Conservation (phyloP, 129 eudicot species). For the Tagetes erecta region DNA sequence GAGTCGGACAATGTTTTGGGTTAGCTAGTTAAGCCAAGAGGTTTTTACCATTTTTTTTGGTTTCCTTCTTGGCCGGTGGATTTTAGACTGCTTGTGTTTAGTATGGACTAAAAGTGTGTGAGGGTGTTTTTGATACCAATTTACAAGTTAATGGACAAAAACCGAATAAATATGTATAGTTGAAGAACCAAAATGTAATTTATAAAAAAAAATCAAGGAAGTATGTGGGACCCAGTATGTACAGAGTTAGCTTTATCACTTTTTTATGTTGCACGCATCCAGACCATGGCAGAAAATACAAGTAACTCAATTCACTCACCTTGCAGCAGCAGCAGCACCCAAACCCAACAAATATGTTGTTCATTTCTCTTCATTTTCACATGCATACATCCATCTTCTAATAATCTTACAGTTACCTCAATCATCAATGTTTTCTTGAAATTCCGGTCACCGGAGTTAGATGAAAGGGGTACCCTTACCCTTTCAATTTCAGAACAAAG, state of each 20-base stretch:
- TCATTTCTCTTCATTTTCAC: neutral
- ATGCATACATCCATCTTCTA: slow-evolving; percentile 10
- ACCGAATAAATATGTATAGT: neutral
- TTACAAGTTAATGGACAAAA: neutral
- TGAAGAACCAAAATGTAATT: slow-evolving; percentile 16
- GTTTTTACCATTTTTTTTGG: no score
- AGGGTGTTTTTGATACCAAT: neutral
- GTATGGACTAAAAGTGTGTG: no score
- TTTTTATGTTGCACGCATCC: slow-evolving; percentile 82
- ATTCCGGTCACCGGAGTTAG: slow-evolving; percentile 18
- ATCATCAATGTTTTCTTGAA: neutral
- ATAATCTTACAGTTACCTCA: neutral
- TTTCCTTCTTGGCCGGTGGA: no score
- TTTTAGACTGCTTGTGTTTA: no score
- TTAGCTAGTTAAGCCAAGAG: no score
- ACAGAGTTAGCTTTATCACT: slow-evolving; percentile 52
- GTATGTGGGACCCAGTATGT: slow-evolving; percentile 4
- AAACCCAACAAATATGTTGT: no score
- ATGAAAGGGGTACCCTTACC: slow-evolving; percentile 85
- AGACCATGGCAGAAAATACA: slow-evolving; percentile 31
- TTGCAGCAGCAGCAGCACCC: no score
- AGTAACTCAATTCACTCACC: slow-evolving; percentile 18
- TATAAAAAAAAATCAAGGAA: neutral
- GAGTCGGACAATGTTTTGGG: no score
- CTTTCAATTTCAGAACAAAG: slow-evolving; percentile 81